phyloP scores from a whole-genome alignment of 2,329 filamentous ascomycete species.

The Nannizzia gypsea region DNA sequence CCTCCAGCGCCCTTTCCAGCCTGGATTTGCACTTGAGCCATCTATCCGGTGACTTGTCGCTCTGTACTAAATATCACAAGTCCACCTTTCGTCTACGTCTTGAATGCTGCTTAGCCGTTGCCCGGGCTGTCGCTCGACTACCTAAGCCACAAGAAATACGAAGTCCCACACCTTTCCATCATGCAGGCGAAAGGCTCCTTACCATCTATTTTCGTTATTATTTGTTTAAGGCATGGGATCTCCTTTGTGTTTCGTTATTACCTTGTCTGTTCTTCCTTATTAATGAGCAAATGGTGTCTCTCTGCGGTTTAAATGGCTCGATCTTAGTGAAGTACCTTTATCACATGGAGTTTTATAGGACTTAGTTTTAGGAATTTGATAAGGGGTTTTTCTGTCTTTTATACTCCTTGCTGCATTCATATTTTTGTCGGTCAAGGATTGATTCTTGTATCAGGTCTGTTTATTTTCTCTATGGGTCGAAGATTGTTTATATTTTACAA shows the following conservation, averaged over 20 bases:
- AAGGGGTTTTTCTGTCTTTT: background rate
- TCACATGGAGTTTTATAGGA: background rate
- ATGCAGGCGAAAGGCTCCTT: background rate
- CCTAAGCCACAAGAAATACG: background rate
- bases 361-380: background rate
- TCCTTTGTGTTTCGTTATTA: background rate
- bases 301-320: background rate
- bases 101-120: background rate
- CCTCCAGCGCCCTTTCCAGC: background rate
- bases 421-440: background rate
- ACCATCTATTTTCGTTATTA: background rate
- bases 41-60: background rate
- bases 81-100: background rate
- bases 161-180: background rate
- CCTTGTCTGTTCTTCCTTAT: background rate
- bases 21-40: background rate
- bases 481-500: too few relatives aligned
- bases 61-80: background rate
- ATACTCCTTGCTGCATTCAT: background rate
- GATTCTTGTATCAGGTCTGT: background rate
- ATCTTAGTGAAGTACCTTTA: background rate
- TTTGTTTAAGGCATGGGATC: background rate
- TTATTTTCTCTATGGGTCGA: too few relatives aligned
- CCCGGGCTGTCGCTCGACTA: background rate
- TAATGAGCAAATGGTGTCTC: constrained; percentile 2